Percentiles rank a stretch among this genome's conserved stretches.
Conservation (phyloP, 257 asterid genomes). For the Forsythia suspensa region DNA sequence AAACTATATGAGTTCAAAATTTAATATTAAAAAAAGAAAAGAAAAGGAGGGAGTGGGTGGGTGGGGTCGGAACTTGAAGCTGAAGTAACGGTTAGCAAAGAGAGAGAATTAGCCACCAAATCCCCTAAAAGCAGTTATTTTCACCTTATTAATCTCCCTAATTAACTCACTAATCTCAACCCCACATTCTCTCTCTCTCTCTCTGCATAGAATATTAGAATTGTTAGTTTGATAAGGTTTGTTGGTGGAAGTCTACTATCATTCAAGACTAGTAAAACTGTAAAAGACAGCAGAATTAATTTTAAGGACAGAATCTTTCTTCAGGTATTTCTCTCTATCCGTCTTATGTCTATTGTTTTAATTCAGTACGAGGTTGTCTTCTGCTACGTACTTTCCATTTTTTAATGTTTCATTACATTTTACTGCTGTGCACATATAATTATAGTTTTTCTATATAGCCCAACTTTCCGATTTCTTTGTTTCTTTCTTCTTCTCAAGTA, state of each 20-base stretch:
- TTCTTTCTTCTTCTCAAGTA: not conserved
- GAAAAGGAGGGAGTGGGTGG: not conserved
- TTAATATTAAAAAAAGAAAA: not conserved
- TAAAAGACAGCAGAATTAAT: constrained; percentile 6
- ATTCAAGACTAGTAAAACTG: constrained; percentile 33
- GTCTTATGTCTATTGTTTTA: constrained; percentile 5
- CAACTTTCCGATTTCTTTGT: not conserved
- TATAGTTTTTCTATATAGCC: not conserved
- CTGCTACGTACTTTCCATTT: not conserved
- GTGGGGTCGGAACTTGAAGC: constrained; percentile 6
- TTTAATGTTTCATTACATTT: not conserved
- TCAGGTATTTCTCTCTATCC: constrained; percentile 26
- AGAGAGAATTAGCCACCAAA: constrained; percentile 31
- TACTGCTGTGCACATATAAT: not conserved
- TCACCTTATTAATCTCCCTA: constrained; percentile 26
- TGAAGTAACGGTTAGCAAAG: constrained; percentile 35
- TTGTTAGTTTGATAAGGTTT: constrained; percentile 16
- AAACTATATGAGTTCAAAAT: no score
- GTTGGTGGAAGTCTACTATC: constrained; percentile 21
- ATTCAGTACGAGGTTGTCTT: not conserved
- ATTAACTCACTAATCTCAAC: constrained; percentile 35
- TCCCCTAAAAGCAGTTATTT: not conserved
- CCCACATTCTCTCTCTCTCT: constrained; percentile 13
- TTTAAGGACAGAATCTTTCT: constrained; percentile 23
- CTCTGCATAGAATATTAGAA: not conserved